Evolutionary conservation across 1,284 basidiomycete genomes (phyloP), one percentile per base, ranked within the genome.

Genomic region (Fomitopsis betulina): DNA sequence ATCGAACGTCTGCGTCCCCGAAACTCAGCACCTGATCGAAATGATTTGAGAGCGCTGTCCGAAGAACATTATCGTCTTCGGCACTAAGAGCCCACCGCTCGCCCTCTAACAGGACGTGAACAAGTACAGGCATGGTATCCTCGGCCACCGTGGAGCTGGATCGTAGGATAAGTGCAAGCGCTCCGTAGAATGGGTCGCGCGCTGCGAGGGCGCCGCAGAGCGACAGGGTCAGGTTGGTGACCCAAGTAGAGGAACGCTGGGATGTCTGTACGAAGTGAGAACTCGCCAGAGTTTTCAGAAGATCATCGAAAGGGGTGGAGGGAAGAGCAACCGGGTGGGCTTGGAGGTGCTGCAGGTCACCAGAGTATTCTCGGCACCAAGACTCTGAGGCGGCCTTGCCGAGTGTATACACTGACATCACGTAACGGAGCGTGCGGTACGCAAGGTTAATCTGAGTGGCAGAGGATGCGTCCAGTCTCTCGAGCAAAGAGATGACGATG

Each of bases 71-170:
- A 17, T 53, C 61, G 42, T 67, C 60, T 43, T 57, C 53, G 35
- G 25, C 54, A 21, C 53, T 42, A 42, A 59, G 57, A 17, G 56
- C 56, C 51, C 62, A 60, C n/a, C 55, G 56, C 58, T 81, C 78
- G n/a, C 60, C 62, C 53, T 76, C 79, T 10, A 97, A 78, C 2
- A 89, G 62, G 1, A 82, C 81, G 65, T 93, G 87, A 2, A 96
- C 83, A 23, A 98, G 76, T 23, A 89, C 72, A 0, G 94, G 93
- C 4, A 96, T 75, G 17, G 89, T 73, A 47, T 85, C 73, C 59
- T 85, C 79, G 0, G 92, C 86, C 58, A 95, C 88, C 1, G 68
- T 64, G 0, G 77, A 63, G 59, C 89, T 81, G 1, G 76, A 72
- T 38, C 75, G 69, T 5, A 95, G 72, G 37, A 94, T 79, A 4